Base-by-base conservation (phyloP, 2,329 filamentous ascomycete species). In the Phyllosticta capitalensis region DNA sequence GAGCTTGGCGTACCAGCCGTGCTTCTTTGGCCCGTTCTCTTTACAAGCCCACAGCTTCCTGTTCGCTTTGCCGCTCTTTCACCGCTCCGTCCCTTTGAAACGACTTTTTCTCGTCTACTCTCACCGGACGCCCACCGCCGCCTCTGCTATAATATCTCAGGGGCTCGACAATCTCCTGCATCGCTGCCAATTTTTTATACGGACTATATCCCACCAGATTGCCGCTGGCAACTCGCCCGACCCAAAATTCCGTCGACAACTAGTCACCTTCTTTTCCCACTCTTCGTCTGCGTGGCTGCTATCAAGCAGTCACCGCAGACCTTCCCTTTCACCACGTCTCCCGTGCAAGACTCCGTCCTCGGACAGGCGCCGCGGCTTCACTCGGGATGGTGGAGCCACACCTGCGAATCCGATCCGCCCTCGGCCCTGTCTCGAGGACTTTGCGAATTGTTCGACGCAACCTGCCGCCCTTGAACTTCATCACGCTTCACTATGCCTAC, bases 401-500 rank as follows among this genome's bases (percentile, higher is more conserved):
- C 51, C 1, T 62, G 48, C 54, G 55, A 57, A 50, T 60, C 54
- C 58, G 62, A 63, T 58, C 55, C 56, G n/a, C 55, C 33, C 48
- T 60, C 19, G 58, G 56, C 17, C 64, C 55, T 55, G 61, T 68
- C 54, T 64, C 64, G 51, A 63, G 63, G 24, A 19, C 63, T 30
- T 48, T 56, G 1, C 66, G 66, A 26, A 21, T 54, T 52, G 14
- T 66, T 21, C 61, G 58, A 22, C 60, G 59, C 55, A 60, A 63
- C 26, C 56, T 77, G 9, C 78, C 78, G 9, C 74, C 77, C 4
- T 69, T 83, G 62, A 85, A 85, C 64, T 87, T 83, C 68, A 81
- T 86, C 65, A 83, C 81, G 1, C 65, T 88, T 5, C 86, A 89
- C 67, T 87, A 88, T 71, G 68, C 78, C 55, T 89, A 88, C 71